Percentiles rank a stretch among this genome's conserved stretches.
These are phyloP conservation scores for Stentor coeruleus DNA, from an alignment of 73 alveolate genomes.

Conservation along the genomic window DNA sequence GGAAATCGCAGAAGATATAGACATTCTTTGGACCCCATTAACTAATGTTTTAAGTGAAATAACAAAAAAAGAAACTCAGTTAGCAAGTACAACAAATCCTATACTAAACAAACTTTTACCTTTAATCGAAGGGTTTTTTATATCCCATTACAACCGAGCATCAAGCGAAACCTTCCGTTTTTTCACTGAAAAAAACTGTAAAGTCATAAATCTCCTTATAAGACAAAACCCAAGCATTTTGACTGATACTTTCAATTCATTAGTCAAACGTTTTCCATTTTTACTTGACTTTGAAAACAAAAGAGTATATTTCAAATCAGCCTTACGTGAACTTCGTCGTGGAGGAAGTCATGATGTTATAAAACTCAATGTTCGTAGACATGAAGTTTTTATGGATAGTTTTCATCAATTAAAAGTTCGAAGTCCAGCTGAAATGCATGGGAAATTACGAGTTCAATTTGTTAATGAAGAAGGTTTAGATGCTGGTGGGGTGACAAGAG, in stretches of 20 bases:
- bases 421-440: constrained; percentile 66
- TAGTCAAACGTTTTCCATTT: constrained; percentile 32
- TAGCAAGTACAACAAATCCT: not conserved
- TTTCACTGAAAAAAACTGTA: not conserved
- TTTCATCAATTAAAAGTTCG: constrained; percentile 51
- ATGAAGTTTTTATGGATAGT: constrained; percentile 65
- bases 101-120: not conserved
- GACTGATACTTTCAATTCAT: not conserved
- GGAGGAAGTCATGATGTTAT: constrained; percentile 35
- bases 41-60: not conserved
- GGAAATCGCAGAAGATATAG: not conserved
- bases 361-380: constrained; percentile 54
- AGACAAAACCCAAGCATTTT: not conserved
- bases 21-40: not conserved
- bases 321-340: constrained; percentile 36
- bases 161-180: not conserved
- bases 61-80: not conserved
- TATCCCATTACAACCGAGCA: not conserved
- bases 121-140: not conserved
- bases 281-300: constrained; percentile 75
- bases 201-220: not conserved
- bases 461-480: constrained; percentile 97
- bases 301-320: constrained; percentile 64
- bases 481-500: constrained; percentile 99
- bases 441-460: constrained; percentile 40